phyloP scores from a whole-genome alignment of 306 rosid species.

The Argentina anserina region DNA sequence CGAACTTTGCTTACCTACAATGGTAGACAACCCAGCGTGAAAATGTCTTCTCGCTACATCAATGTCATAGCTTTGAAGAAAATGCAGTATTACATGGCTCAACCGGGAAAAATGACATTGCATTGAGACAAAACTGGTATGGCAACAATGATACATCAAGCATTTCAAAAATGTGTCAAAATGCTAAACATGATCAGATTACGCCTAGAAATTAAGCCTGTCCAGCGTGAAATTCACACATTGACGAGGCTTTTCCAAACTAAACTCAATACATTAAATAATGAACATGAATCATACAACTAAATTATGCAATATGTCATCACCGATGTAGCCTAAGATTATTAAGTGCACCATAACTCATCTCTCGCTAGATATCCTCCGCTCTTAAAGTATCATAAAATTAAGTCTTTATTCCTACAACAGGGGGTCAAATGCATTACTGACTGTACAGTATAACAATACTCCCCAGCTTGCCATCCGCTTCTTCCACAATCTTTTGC shows the following conservation, averaged over 20 bases:
- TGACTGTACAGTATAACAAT: constrained; percentile 42
- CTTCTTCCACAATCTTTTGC: constrained; percentile 28
- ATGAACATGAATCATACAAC: constrained; percentile 24
- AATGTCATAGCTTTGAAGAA: background rate
- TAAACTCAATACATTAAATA: constrained; percentile 24
- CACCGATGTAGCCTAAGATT: constrained; percentile 26
- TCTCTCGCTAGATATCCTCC: constrained; percentile 29
- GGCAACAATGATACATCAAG: background rate
- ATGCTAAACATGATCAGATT: background rate
- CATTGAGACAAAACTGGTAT: background rate
- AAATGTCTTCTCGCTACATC: background rate
- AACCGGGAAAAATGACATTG: background rate
- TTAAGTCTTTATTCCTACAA: constrained; percentile 35
- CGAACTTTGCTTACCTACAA: background rate
- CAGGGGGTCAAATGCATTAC: constrained; percentile 31
- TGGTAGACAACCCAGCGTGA: background rate
- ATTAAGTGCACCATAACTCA: constrained; percentile 26
- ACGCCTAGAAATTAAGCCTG: background rate
- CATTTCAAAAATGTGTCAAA: background rate
- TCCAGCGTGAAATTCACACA: constrained; percentile 24
- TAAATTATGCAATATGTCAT: constrained; percentile 15
- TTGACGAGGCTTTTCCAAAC: constrained; percentile 24
- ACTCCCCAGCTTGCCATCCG: constrained; percentile 36
- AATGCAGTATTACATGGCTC: background rate
- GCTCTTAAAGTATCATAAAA: constrained; percentile 19